Evolutionary conservation across 192 early-diverging fungal species (phyloP), one percentile per base, ranked within the genome.

Genomic region (Coemansia sp.): DNA sequence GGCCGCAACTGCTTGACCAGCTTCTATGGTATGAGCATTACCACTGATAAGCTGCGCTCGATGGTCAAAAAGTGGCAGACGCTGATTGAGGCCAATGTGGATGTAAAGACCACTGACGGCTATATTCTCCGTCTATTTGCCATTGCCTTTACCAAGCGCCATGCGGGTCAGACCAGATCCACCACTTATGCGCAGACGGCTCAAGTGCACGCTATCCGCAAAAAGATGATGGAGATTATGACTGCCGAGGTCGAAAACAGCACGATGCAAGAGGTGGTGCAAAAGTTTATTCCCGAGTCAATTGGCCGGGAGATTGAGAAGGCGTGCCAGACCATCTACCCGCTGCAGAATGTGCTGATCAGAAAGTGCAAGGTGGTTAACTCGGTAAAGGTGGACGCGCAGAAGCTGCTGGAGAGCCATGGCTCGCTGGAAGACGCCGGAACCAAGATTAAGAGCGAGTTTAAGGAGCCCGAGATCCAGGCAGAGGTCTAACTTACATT

Each of bases 171-270:
- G 87, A 79, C 94, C 79, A 88, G 86, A 84, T 94, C 93, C 87
- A 98, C 95, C 73, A 94, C 93, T 60, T 99, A 99, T 80, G 97
- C 97, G 42, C 89, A 93, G 80, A 82, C 87, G 64, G 83, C 93
- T 56, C 97, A 99, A 84, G 92, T 99, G 83, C 90, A 91, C 62
- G 82, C 84, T 75, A 98, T 99, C 82, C 93, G 97, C 82, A 96
- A 98, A 88, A 97, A 97, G 92, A 99, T 99, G 93, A 94, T 93
- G 79, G 97, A 99, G 83, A 91, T 98, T 83, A 93, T 98, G 83
- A 84, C 76, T 60, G 80, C 82, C 53, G 91, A 95, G 84, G 88
- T 89, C 47, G 55, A 84, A 59, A 71, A 84, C 18, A 89, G 89
- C 83, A 92, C 94, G 79, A 85, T 99, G 77, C 93, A 93, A 85